Evolutionary conservation across 352 stramenopile genomes (phyloP).

Genomic region (Globisporangium viniferum): DNA sequence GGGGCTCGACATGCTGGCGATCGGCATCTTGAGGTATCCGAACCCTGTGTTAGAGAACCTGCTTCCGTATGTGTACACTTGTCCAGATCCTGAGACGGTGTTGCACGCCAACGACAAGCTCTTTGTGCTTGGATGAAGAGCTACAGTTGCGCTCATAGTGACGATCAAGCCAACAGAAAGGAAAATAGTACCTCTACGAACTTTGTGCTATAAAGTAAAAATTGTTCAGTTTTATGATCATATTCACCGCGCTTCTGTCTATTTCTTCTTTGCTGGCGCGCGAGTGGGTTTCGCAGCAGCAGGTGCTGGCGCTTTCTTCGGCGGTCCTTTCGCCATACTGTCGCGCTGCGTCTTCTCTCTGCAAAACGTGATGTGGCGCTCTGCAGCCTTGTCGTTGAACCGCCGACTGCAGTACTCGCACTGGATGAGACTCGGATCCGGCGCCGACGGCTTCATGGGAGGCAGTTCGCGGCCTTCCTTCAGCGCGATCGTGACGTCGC

Average conservation of each 20-base stretch:
- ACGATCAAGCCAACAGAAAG: neutral
- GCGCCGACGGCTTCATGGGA: slow-evolving; percentile 53
- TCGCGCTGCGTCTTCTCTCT: slow-evolving; percentile 77
- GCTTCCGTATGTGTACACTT: slow-evolving; percentile 64
- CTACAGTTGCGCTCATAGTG: neutral
- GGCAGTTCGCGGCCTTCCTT: slow-evolving; percentile 68
- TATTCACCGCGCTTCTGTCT: slow-evolving; percentile 6
- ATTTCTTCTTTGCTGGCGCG: slow-evolving; percentile 43
- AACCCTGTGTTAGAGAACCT: slow-evolving; percentile 46
- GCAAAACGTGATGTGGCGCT: slow-evolving; percentile 91
- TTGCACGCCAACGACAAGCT: slow-evolving; percentile 52
- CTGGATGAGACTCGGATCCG: slow-evolving; percentile 83
- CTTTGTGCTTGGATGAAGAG: slow-evolving; percentile 44
- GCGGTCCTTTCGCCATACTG: slow-evolving; percentile 31
- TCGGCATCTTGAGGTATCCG: slow-evolving; percentile 46
- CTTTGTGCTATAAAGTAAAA: neutral
- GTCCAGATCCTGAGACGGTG: slow-evolving; percentile 35
- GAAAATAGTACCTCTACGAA: neutral
- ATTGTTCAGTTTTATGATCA: neutral
- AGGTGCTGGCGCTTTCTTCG: slow-evolving; percentile 34
- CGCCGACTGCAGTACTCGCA: slow-evolving; percentile 89
- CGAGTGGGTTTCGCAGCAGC: slow-evolving; percentile 29
- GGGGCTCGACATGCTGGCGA: slow-evolving; percentile 36
- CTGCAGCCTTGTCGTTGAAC: slow-evolving; percentile 91
- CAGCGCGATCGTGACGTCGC: slow-evolving; percentile 56